A percentile compares a stretch with the other conserved stretches of the same genome.
Conservation (phyloP, 495 filamentous ascomycete species). For the Thermothielavioides terrestris region DNA sequence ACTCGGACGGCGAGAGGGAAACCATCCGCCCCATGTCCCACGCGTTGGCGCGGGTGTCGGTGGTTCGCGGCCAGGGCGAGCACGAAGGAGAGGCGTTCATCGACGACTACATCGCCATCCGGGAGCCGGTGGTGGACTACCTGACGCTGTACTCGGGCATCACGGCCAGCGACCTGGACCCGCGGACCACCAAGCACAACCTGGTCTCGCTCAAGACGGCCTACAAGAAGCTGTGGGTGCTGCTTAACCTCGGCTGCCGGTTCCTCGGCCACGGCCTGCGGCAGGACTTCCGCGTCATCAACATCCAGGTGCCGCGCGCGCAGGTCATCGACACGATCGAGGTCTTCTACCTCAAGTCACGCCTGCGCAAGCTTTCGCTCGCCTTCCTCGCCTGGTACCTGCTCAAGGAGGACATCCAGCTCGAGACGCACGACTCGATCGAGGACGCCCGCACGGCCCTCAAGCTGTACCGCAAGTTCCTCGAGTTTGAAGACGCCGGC, state of each 20-base stretch:
- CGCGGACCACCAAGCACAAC: constrained; percentile 60
- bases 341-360: constrained; percentile 64
- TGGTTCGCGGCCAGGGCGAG: constrained; percentile 67
- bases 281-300: constrained; percentile 94
- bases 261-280: constrained; percentile 91
- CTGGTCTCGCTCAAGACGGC: constrained; percentile 81
- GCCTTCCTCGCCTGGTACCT: constrained; percentile 83
- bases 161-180: constrained; percentile 72
- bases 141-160: constrained; percentile 90
- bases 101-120: constrained; percentile 90
- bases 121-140: constrained; percentile 91
- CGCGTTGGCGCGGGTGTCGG: constrained; percentile 80
- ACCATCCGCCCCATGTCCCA: constrained; percentile 77
- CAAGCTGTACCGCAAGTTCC: constrained; percentile 80
- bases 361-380: constrained; percentile 69
- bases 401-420: constrained; percentile 85
- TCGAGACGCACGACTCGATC: constrained; percentile 81
- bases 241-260: constrained; percentile 85
- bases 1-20: constrained; percentile 78
- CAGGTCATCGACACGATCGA: constrained; percentile 92
- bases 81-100: constrained; percentile 80
- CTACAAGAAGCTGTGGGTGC: constrained; percentile 96
- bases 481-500: constrained; percentile 79
- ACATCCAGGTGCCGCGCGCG: constrained; percentile 85
- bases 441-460: constrained; percentile 89